phyloP scores from a whole-genome alignment of 148 eudicot species.

The Vaccinium vitisidaea region DNA sequence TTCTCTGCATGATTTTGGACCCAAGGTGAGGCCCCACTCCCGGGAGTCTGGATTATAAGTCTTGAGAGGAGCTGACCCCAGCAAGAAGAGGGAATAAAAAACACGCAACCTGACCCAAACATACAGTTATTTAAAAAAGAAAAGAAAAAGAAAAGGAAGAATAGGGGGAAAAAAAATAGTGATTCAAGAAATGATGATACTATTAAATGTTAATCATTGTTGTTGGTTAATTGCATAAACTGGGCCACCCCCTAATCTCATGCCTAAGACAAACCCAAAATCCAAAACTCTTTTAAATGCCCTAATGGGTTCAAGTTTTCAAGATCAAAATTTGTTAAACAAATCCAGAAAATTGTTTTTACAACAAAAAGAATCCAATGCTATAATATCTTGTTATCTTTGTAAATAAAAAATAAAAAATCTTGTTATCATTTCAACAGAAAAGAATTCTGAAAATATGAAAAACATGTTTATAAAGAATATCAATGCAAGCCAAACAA shows the following conservation, averaged over 20 bases:
- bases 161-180: background rate
- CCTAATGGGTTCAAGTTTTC: background rate
- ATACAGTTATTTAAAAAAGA: background rate
- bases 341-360: background rate
- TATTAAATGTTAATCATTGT: conserved; percentile 15
- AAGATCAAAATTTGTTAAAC: background rate
- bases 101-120: no score
- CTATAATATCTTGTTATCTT: background rate
- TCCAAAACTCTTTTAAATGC: background rate
- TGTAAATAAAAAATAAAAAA: no score
- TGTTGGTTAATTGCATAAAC: conserved; percentile 14
- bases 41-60: no score
- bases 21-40: no score
- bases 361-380: background rate
- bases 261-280: conserved; percentile 14
- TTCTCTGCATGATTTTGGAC: no score
- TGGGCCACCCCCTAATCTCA: conserved; percentile 1
- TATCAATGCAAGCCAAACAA: background rate
- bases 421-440: background rate
- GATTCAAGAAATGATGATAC: conserved; percentile 5
- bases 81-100: background rate
- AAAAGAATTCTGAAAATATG: background rate
- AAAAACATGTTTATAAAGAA: background rate
- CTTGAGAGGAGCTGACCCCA: no score
- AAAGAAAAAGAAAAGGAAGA: no score